Evolutionary conservation across 2,329 filamentous ascomycete genomes (phyloP).

Genomic region (Fusarium dimerum): DNA sequence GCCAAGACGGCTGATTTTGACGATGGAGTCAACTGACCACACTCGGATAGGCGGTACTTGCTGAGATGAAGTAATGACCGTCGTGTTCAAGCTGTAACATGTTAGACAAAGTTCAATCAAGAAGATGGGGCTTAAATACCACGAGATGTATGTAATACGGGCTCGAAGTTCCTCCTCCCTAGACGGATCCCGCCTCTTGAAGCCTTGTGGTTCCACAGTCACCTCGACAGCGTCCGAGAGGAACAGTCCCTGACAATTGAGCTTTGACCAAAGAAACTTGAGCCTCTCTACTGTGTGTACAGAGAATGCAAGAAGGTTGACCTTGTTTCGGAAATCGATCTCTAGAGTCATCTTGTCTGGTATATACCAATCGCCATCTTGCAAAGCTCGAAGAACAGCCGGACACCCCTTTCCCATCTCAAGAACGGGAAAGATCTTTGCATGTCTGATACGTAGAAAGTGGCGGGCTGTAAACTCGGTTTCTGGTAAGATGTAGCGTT

Average conservation of each 20-base stretch:
- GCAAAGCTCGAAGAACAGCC: background rate
- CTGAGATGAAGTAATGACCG: background rate
- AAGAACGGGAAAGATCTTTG: background rate
- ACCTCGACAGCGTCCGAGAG: background rate
- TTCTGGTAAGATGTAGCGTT: background rate
- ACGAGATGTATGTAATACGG: background rate
- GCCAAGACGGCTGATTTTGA: background rate
- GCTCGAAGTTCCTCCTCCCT: conserved; percentile 1
- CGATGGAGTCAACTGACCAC: conserved; percentile 7
- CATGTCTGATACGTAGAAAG: background rate
- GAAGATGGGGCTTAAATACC: background rate
- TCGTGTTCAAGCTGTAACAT: background rate
- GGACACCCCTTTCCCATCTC: background rate
- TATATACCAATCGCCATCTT: conserved; percentile 6
- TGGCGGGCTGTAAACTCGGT: background rate
- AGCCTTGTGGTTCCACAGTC: background rate
- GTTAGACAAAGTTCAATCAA: background rate
- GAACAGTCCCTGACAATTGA: background rate
- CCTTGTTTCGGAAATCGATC: background rate
- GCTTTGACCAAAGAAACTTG: background rate
- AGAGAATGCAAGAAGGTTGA: conserved; percentile 1
- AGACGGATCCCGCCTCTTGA: background rate
- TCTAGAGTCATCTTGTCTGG: conserved; percentile 1
- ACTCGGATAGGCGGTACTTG: background rate
- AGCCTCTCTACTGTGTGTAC: background rate